phyloP scores from a whole-genome alignment of 257 asterid genomes.

The Henckelia pumila region DNA sequence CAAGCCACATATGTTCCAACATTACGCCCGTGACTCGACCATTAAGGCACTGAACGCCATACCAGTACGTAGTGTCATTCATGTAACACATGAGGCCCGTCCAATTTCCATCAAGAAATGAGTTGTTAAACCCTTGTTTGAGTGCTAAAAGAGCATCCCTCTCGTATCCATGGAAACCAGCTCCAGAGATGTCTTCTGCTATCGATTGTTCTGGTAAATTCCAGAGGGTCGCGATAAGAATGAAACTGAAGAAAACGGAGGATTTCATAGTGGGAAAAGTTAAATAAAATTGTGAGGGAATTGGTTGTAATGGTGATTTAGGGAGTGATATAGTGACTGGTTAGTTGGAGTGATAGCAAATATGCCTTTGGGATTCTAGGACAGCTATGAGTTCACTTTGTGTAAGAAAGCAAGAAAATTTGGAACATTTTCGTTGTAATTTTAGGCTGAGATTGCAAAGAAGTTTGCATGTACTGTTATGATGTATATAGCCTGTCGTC shows the following conservation, averaged over 20 bases:
- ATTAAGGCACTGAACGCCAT: conserved; percentile 46
- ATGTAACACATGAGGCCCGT: conserved; percentile 29
- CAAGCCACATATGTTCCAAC: conserved; percentile 47
- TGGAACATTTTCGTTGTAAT: conserved; percentile 11
- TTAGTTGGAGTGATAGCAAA: conserved; percentile 17
- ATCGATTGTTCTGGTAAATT: conserved; percentile 9
- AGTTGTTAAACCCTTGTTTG: conserved; percentile 34
- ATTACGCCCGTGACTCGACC: conserved; percentile 60
- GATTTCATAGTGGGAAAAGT: conserved; percentile 28
- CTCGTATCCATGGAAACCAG: conserved; percentile 47
- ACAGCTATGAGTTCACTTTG: conserved; percentile 39
- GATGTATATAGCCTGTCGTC: neutral
- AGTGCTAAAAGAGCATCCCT: conserved; percentile 55
- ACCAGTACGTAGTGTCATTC: neutral
- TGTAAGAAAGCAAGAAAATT: conserved; percentile 45
- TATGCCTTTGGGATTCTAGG: conserved; percentile 31
- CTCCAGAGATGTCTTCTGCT: conserved; percentile 28
- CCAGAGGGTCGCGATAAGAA: conserved; percentile 31
- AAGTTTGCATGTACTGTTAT: conserved; percentile 1
- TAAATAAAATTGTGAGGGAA: neutral
- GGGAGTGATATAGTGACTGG: conserved; percentile 17
- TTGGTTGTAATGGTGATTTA: conserved; percentile 16
- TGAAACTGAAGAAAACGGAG: conserved; percentile 26
- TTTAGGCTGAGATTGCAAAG: conserved; percentile 49
- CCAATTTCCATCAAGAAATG: conserved; percentile 47